Evolutionary conservation across 1,139 yeast species (phyloP).

Genomic region (Cylindricascospora bacillispora): DNA sequence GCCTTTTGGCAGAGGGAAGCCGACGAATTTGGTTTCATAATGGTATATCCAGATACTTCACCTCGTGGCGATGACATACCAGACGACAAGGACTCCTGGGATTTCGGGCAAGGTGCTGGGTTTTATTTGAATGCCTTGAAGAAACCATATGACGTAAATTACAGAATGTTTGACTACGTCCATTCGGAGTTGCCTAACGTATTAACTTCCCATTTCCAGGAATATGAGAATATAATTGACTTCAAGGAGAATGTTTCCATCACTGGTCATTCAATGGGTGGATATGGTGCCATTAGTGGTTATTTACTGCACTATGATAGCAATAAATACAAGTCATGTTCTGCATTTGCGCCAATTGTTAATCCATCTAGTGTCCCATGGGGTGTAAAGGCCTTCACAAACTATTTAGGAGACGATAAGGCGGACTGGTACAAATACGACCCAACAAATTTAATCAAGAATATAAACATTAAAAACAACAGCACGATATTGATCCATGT

Average conservation of each 20-base stretch:
- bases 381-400: constrained; percentile 76
- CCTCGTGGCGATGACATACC: constrained; percentile 89
- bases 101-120: constrained; percentile 93
- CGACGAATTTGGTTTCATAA: constrained; percentile 66
- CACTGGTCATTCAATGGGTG: constrained; percentile 98
- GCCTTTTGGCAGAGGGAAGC: constrained; percentile 81
- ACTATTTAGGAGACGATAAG: constrained; percentile 50
- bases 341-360: constrained; percentile 84
- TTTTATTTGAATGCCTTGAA: constrained; percentile 78
- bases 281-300: constrained; percentile 80
- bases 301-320: constrained; percentile 53
- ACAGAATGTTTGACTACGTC: constrained; percentile 78
- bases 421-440: constrained; percentile 62
- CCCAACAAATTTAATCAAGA: constrained; percentile 59
- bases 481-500: constrained; percentile 64
- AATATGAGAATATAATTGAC: constrained; percentile 31
- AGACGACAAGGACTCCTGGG: constrained; percentile 83
- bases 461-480: constrained; percentile 31
- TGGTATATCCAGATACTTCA: constrained; percentile 92
- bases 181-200: constrained; percentile 52
- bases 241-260: constrained; percentile 46
- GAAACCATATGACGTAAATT: constrained; percentile 58
- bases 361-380: constrained; percentile 71
- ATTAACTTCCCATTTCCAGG: constrained; percentile 31
- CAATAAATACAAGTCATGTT: constrained; percentile 51